Percentiles rank a stretch among this genome's conserved stretches.
These are phyloP conservation scores for Balakata baccata DNA, from an alignment of 345 rosid species.

Conservation along the genomic window DNA sequence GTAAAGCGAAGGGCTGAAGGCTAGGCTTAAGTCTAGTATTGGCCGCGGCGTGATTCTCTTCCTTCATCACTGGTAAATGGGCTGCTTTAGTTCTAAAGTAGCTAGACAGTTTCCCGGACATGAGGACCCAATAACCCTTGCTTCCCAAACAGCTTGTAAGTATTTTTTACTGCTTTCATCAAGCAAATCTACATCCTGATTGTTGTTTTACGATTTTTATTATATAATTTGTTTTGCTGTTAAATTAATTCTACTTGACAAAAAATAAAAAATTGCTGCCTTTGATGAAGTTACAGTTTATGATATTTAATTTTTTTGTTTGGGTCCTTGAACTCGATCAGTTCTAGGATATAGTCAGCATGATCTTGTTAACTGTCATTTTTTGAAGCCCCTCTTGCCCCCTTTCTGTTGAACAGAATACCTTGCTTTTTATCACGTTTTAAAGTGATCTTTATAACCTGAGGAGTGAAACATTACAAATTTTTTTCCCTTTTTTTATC, in stretches of 20 bases:
- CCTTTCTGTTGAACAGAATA: background rate
- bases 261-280: background rate
- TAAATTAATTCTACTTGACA: background rate
- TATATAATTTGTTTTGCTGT: background rate
- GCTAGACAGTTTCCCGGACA: slow-evolving; percentile 71
- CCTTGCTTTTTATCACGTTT: background rate
- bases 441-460: background rate
- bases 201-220: background rate
- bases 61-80: slow-evolving; percentile 57
- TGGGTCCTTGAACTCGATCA: background rate
- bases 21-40: slow-evolving; percentile 18
- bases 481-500: background rate
- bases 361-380: background rate
- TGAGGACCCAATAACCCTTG: slow-evolving; percentile 78
- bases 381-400: background rate
- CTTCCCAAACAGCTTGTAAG: slow-evolving; percentile 95
- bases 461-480: background rate
- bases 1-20: slow-evolving; percentile 15
- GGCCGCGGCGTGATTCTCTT: background rate
- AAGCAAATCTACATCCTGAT: background rate
- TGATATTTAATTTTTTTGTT: background rate
- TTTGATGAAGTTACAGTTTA: background rate
- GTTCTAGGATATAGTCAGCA: background rate
- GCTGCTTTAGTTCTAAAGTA: slow-evolving; percentile 83
- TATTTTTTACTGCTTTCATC: background rate